These are phyloP conservation scores for Aspergillus baeticus DNA, from an alignment of 495 filamentous ascomycete species.

Conservation along the genomic window DNA sequence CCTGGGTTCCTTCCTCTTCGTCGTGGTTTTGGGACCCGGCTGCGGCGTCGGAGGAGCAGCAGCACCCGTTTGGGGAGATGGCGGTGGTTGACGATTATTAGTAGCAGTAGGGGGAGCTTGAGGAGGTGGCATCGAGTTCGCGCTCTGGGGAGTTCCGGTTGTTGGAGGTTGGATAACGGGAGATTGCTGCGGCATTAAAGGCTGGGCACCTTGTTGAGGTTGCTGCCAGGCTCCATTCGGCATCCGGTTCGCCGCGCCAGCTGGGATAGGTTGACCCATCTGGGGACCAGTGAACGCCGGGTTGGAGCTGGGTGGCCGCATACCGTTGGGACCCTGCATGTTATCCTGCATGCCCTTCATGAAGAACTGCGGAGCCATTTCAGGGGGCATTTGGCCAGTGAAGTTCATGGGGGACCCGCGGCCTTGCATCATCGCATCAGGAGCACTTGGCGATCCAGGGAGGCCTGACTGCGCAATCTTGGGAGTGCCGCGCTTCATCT, in stretches of 20 bases:
- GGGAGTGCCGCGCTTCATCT: slow-evolving; percentile 87
- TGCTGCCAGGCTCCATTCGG: slow-evolving; percentile 56
- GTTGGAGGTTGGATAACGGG: slow-evolving; percentile 56
- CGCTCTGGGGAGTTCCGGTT: slow-evolving; percentile 75
- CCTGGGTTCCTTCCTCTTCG: slow-evolving; percentile 83
- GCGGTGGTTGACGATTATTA: slow-evolving; percentile 63
- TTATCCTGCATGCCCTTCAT: slow-evolving; percentile 56
- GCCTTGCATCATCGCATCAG: slow-evolving; percentile 66
- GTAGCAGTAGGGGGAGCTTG: slow-evolving; percentile 67
- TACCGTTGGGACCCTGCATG: slow-evolving; percentile 63
- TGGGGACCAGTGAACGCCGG: slow-evolving; percentile 65
- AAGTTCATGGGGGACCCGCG: slow-evolving; percentile 86
- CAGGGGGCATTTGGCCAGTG: slow-evolving; percentile 66
- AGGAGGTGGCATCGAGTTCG: slow-evolving; percentile 82
- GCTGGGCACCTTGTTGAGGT: slow-evolving; percentile 57
- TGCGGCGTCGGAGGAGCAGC: slow-evolving; percentile 87
- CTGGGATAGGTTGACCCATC: slow-evolving; percentile 61
- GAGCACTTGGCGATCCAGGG: slow-evolving; percentile 81
- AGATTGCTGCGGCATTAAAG: slow-evolving; percentile 60
- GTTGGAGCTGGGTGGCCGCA: slow-evolving; percentile 87
- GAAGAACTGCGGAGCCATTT: slow-evolving; percentile 61
- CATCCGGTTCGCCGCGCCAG: slow-evolving; percentile 48
- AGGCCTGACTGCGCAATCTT: slow-evolving; percentile 74
- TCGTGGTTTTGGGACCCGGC: slow-evolving; percentile 71
- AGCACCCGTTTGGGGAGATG: slow-evolving; percentile 72